phyloP scores from a whole-genome alignment of 148 eudicot genomes.

The Rhododendron molle region DNA sequence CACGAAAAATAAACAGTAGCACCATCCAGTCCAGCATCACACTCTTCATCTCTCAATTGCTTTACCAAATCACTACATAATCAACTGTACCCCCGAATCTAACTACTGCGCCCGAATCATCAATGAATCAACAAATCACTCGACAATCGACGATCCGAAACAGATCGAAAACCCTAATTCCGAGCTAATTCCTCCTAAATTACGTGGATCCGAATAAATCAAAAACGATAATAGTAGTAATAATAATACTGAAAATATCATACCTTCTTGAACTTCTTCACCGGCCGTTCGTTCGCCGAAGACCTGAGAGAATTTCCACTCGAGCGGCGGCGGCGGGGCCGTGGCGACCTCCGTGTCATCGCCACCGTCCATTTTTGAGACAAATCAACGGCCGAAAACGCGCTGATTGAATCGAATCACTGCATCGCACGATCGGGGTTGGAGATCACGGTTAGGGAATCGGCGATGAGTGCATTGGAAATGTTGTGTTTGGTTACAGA shows the following conservation, averaged over 20 bases:
- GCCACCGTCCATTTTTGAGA: slow-evolving; percentile 41
- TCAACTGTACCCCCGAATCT: slow-evolving; percentile 7
- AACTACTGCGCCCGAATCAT: background rate
- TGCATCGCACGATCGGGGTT: background rate
- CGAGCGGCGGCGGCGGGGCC: slow-evolving; percentile 56
- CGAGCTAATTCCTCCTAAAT: background rate
- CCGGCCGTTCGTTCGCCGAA: slow-evolving; percentile 89
- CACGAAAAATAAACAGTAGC: background rate
- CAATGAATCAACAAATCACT: slow-evolving; percentile 10
- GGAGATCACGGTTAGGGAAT: slow-evolving; percentile 4
- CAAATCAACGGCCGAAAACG: background rate
- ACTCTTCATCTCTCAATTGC: slow-evolving; percentile 15
- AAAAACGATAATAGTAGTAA: background rate
- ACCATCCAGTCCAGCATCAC: slow-evolving; percentile 10
- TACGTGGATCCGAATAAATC: slow-evolving; percentile 21
- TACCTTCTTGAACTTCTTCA: slow-evolving; percentile 97
- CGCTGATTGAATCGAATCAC: slow-evolving; percentile 3
- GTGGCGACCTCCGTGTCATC: slow-evolving; percentile 36
- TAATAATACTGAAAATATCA: no score
- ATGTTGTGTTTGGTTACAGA: background rate
- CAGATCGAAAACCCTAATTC: slow-evolving; percentile 22
- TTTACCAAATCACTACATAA: slow-evolving; percentile 10
- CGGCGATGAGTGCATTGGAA: slow-evolving; percentile 6
- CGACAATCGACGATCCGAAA: slow-evolving; percentile 14
- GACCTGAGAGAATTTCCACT: slow-evolving; percentile 94